Evolutionary conservation across 1,284 basidiomycete species (phyloP).

Genomic region (Veloboletus limbatus): DNA sequence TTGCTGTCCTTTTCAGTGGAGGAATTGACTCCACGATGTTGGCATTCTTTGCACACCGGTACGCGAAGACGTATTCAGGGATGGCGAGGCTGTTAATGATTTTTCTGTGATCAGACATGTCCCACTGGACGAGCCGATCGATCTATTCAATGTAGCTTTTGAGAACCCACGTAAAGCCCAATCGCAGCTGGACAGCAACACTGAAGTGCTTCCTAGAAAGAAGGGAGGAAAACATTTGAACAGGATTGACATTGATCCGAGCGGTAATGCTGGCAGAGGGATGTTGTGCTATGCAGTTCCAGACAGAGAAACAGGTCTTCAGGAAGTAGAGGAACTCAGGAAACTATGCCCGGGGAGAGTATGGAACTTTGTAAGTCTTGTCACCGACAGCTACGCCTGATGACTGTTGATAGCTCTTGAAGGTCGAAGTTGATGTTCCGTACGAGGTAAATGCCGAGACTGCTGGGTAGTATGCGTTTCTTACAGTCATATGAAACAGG

Average conservation of each 20-base stretch:
- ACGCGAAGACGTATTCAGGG: constrained; percentile 16
- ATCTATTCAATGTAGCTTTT: constrained; percentile 94
- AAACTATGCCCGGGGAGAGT: constrained; percentile 66
- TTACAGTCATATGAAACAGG: constrained; percentile 41
- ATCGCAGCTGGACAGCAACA: constrained; percentile 46
- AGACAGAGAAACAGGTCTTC: constrained; percentile 80
- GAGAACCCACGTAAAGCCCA: constrained; percentile 81
- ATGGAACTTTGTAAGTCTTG: constrained; percentile 81
- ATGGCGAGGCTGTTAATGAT: constrained; percentile 14
- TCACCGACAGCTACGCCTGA: not conserved
- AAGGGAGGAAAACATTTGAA: constrained; percentile 39
- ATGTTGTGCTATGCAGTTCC: constrained; percentile 67
- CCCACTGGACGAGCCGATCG: constrained; percentile 77
- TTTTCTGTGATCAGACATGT: constrained; percentile 51
- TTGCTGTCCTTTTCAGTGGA: constrained; percentile 93
- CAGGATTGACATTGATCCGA: constrained; percentile 8
- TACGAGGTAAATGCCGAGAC: constrained; percentile 56
- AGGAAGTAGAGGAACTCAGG: constrained; percentile 75
- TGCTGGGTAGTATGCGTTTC: not conserved
- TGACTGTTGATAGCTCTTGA: constrained; percentile 4
- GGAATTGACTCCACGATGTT: constrained; percentile 92
- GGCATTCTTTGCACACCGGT: constrained; percentile 78
- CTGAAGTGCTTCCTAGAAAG: constrained; percentile 40
- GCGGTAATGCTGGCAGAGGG: constrained; percentile 3
- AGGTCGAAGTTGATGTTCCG: constrained; percentile 85